Conservation (phyloP, 2,329 filamentous ascomycete species). For the Meredithiella fracta region DNA sequence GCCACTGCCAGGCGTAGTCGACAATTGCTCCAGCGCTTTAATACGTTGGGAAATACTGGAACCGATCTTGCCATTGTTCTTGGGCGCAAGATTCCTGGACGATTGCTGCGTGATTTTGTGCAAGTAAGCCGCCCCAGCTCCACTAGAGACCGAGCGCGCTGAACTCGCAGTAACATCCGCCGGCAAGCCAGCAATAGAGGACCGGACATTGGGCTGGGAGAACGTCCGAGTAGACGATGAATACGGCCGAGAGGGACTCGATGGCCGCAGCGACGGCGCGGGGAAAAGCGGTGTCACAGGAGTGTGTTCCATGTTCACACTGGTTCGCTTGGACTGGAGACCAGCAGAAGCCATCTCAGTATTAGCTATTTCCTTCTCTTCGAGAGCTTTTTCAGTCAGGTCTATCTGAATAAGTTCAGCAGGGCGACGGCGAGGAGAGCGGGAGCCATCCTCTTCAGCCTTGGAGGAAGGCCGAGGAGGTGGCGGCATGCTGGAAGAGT, state of each 20-base stretch:
- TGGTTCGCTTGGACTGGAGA: constrained; percentile 66
- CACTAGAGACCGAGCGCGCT: constrained; percentile 37
- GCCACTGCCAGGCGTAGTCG: constrained; percentile 22
- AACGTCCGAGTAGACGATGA: constrained; percentile 28
- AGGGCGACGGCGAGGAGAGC: constrained; percentile 6
- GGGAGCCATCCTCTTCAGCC: constrained; percentile 12
- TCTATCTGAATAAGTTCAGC: constrained; percentile 20
- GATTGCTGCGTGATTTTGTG: constrained; percentile 38
- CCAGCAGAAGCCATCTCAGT: constrained; percentile 45
- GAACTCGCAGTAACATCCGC: constrained; percentile 30
- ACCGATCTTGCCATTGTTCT: constrained; percentile 62
- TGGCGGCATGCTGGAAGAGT: neutral
- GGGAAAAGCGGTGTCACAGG: constrained; percentile 53
- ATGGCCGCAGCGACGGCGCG: constrained; percentile 14
- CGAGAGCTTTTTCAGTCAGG: constrained; percentile 29
- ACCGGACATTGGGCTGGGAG: constrained; percentile 28
- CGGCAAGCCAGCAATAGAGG: constrained; percentile 26
- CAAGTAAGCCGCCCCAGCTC: constrained; percentile 33
- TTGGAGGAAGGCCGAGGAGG: constrained; percentile 1
- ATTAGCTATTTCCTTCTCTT: constrained; percentile 50
- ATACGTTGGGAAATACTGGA: constrained; percentile 85
- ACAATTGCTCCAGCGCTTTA: constrained; percentile 74
- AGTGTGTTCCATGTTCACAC: constrained; percentile 51
- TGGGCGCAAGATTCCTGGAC: constrained; percentile 36
- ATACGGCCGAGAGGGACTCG: constrained; percentile 17